Evolutionary conservation across 371 early-diverging fungal species (phyloP).

Genomic region (Syncephalis plumigaleata): DNA sequence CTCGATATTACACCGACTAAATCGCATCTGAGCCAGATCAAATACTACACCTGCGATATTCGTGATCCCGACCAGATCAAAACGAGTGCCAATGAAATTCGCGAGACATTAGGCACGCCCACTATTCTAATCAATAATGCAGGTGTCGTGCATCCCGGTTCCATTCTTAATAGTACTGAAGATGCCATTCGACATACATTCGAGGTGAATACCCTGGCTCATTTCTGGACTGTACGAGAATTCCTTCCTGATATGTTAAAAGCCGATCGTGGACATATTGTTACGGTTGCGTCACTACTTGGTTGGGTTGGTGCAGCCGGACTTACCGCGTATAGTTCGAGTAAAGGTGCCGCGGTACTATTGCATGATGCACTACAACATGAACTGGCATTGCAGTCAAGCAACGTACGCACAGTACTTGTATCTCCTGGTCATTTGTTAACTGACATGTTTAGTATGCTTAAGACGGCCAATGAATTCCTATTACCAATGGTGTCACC

Average conservation of each 20-base stretch:
- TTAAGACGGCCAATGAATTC: too few relatives aligned
- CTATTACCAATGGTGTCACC: too few relatives aligned
- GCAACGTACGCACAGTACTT: too few relatives aligned
- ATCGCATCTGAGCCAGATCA: not conserved
- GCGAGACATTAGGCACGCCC: constrained; percentile 21
- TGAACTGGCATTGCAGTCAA: too few relatives aligned
- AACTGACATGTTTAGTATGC: too few relatives aligned
- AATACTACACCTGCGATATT: constrained; percentile 25
- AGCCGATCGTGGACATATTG: constrained; percentile 29
- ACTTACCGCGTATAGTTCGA: too few relatives aligned
- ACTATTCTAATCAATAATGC: constrained; percentile 41
- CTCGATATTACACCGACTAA: constrained; percentile 14
- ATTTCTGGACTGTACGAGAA: constrained; percentile 24
- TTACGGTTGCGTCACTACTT: not conserved
- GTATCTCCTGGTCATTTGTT: too few relatives aligned
- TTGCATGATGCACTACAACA: too few relatives aligned
- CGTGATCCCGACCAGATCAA: constrained; percentile 15
- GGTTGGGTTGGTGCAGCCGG: too few relatives aligned
- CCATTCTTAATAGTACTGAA: constrained; percentile 16
- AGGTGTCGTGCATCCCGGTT: constrained; percentile 23
- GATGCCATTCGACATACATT: constrained; percentile 20
- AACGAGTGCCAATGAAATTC: constrained; percentile 18
- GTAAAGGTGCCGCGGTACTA: too few relatives aligned
- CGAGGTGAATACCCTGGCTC: constrained; percentile 27
- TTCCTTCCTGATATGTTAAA: constrained; percentile 27